phyloP scores from a whole-genome alignment of 2,329 filamentous ascomycete genomes.

The Venturia pyrina region DNA sequence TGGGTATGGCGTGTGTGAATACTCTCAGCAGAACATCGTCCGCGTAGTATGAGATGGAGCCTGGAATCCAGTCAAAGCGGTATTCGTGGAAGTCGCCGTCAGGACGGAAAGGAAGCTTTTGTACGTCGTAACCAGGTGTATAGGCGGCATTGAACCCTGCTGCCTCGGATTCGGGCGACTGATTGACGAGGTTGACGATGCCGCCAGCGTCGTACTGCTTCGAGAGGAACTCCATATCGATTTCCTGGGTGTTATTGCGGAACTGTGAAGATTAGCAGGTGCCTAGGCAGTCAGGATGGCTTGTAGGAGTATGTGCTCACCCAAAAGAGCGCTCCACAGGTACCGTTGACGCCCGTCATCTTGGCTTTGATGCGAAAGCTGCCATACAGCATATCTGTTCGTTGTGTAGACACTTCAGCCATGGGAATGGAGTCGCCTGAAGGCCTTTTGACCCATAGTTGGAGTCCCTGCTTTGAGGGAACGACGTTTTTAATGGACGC shows the following conservation, averaged over 20 bases:
- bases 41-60: constrained; percentile 57
- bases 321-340: constrained; percentile 74
- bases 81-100: constrained; percentile 63
- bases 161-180: constrained; percentile 49
- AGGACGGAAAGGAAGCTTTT: constrained; percentile 56
- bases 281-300: background rate
- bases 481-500: constrained; percentile 49
- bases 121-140: constrained; percentile 48
- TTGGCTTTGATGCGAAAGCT: constrained; percentile 60
- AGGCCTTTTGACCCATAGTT: constrained; percentile 29
- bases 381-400: constrained; percentile 57
- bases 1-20: constrained; percentile 50
- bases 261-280: constrained; percentile 40
- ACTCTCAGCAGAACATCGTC: constrained; percentile 49
- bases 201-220: constrained; percentile 50
- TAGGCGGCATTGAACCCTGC: constrained; percentile 53
- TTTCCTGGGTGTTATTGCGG: constrained; percentile 68
- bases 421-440: constrained; percentile 45
- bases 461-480: constrained; percentile 35
- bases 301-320: constrained; percentile 30
- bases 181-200: constrained; percentile 61
- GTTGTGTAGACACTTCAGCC: constrained; percentile 53
- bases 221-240: constrained; percentile 72
- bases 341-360: constrained; percentile 50
- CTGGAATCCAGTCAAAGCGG: constrained; percentile 62